Percentiles rank a stretch among this genome's conserved stretches.
phyloP scores from a whole-genome alignment of 2,329 filamentous ascomycete genomes.

The Hypoxylon sp. region DNA sequence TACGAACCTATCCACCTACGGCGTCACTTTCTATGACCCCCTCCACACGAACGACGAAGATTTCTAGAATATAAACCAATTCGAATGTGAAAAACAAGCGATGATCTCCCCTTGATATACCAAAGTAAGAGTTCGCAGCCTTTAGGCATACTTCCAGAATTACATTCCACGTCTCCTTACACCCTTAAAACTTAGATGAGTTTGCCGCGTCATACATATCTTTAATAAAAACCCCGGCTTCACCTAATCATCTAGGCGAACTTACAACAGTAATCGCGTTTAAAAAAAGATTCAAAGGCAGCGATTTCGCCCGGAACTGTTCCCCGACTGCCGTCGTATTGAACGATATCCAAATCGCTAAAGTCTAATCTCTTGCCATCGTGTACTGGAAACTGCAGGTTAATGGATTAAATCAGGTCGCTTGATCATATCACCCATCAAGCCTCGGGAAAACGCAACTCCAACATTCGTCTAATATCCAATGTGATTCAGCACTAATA shows the following conservation, averaged over 20 bases:
- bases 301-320: slow-evolving; percentile 18
- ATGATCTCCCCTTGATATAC: slow-evolving; percentile 3
- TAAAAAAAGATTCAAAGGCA: slow-evolving; percentile 10
- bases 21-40: slow-evolving; percentile 8
- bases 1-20: slow-evolving; percentile 12
- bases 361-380: slow-evolving; percentile 12
- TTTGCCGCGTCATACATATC: neutral
- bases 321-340: slow-evolving; percentile 24
- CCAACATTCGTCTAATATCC: slow-evolving; percentile 12
- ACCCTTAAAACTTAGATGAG: neutral
- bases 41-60: neutral
- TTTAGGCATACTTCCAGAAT: neutral
- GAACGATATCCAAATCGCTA: slow-evolving; percentile 16
- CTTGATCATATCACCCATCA: slow-evolving; percentile 22
- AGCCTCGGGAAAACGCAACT: slow-evolving; percentile 2
- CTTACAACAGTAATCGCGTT: neutral
- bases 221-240: slow-evolving; percentile 3
- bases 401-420: slow-evolving; percentile 3
- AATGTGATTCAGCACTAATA: slow-evolving; percentile 9
- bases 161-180: neutral
- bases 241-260: slow-evolving; percentile 1
- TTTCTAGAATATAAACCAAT: slow-evolving; percentile 9
- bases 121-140: neutral
- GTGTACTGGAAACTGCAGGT: slow-evolving; percentile 9
- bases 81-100: neutral